Conservation (phyloP, 768 basidiomycete genomes). For the Auriscalpium orientale region DNA sequence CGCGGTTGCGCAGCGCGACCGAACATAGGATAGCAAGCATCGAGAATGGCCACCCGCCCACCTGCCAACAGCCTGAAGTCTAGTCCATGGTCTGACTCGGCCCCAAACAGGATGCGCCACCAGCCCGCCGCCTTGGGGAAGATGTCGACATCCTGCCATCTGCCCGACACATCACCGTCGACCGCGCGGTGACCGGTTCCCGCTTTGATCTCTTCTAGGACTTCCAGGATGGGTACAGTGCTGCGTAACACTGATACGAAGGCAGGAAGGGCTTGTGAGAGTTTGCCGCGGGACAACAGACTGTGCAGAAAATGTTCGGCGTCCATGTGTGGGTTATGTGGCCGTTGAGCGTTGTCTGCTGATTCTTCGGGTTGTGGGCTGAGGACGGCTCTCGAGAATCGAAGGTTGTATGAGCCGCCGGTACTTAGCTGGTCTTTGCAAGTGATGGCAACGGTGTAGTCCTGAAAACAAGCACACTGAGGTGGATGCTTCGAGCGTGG, state of each 20-base stretch:
- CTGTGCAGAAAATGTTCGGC: constrained; percentile 70
- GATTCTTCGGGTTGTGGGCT: constrained; percentile 3
- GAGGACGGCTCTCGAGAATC: constrained; percentile 48
- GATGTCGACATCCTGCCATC: constrained; percentile 41
- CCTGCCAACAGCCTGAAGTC: constrained; percentile 71
- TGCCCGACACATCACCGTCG: constrained; percentile 1
- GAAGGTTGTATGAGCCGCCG: constrained; percentile 66
- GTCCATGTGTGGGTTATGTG: constrained; percentile 70
- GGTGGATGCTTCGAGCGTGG: neutral
- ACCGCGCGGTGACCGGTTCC: constrained; percentile 14
- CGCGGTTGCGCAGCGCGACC: constrained; percentile 2
- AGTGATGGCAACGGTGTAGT: constrained; percentile 71
- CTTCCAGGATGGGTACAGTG: constrained; percentile 70
- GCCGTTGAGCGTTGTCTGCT: constrained; percentile 20
- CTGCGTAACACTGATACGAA: constrained; percentile 65
- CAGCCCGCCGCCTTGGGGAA: constrained; percentile 77
- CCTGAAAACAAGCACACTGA: constrained; percentile 29
- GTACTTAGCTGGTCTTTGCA: constrained; percentile 70
- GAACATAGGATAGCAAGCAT: constrained; percentile 60
- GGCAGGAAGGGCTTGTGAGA: constrained; percentile 57
- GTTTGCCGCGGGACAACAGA: constrained; percentile 59
- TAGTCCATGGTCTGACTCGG: constrained; percentile 52
- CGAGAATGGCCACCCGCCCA: constrained; percentile 63
- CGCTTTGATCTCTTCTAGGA: constrained; percentile 50
- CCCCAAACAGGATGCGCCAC: constrained; percentile 57